phyloP scores from a whole-genome alignment of 2,329 filamentous ascomycete genomes.

The Nemania sp. region DNA sequence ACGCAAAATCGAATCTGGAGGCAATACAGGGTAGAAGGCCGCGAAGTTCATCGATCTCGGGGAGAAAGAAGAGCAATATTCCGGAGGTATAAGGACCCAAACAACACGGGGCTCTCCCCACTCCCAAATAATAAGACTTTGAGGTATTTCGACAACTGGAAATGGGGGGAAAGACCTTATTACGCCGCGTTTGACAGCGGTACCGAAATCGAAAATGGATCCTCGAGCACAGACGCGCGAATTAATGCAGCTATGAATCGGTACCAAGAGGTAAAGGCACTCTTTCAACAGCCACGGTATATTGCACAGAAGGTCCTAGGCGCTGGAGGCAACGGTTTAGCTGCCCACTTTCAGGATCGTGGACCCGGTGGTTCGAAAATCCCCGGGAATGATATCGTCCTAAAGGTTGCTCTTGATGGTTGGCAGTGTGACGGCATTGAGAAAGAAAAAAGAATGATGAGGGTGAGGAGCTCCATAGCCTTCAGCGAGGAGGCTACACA shows the following conservation, averaged over 20 bases:
- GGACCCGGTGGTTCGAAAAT: neutral
- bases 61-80: too few species aligned
- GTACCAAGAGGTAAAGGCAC: neutral
- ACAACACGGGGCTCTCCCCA: too few species aligned
- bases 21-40: conserved; percentile 1
- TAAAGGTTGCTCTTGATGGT: conserved; percentile 31
- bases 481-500: too few species aligned
- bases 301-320: conserved; percentile 13
- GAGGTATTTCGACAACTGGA: too few species aligned
- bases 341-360: conserved; percentile 25
- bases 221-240: neutral
- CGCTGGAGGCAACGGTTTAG: conserved; percentile 29
- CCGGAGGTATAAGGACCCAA: too few species aligned
- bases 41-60: neutral
- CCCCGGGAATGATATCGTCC: conserved; percentile 32
- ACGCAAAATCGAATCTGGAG: conserved; percentile 2
- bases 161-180: too few species aligned
- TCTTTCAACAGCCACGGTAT: conserved; percentile 20
- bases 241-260: neutral
- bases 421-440: neutral
- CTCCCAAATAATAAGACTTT: too few species aligned
- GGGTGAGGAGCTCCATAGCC: conserved; percentile 21
- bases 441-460: conserved; percentile 30
- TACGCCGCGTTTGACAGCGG: too few species aligned
- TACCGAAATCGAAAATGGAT: neutral